A percentile compares a stretch with the other conserved stretches of the same genome.
These are phyloP conservation scores for Tripterygium wilfordii DNA, from an alignment of 177 flowering plant genomes.

Conservation along the genomic window DNA sequence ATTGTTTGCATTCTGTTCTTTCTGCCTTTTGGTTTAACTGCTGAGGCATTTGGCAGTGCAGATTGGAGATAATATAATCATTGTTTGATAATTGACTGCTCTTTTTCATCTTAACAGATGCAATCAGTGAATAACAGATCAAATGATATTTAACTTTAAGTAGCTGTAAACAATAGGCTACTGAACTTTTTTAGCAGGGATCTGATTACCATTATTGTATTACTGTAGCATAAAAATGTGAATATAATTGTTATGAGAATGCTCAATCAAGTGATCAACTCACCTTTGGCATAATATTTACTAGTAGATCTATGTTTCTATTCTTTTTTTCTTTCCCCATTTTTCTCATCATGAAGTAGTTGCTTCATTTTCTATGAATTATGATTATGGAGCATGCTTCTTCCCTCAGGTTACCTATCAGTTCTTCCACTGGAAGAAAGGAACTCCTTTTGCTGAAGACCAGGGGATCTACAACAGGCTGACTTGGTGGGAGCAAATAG, in stretches of 20 bases:
- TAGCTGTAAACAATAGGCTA: too few species aligned
- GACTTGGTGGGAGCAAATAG: constrained; percentile 99
- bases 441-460: constrained; percentile 98
- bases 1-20: too few species aligned
- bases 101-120: too few species aligned
- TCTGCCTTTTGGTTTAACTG: too few species aligned
- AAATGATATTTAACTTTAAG: too few species aligned
- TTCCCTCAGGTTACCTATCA: constrained; percentile 71
- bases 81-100: too few species aligned
- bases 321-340: neutral
- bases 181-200: too few species aligned
- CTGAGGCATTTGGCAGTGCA: too few species aligned
- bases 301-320: neutral
- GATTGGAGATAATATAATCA: too few species aligned
- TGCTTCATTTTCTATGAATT: neutral
- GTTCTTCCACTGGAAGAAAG: constrained; percentile 97
- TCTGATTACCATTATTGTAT: too few species aligned
- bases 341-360: neutral
- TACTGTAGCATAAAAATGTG: too few species aligned
- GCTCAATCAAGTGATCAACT: neutral
- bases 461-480: constrained; percentile 89
- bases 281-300: neutral
- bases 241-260: neutral
- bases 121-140: too few species aligned
- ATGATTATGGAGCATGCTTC: constrained; percentile 1